Conservation (phyloP, 495 filamentous ascomycete genomes). For the Lineolata rhizophorae region DNA sequence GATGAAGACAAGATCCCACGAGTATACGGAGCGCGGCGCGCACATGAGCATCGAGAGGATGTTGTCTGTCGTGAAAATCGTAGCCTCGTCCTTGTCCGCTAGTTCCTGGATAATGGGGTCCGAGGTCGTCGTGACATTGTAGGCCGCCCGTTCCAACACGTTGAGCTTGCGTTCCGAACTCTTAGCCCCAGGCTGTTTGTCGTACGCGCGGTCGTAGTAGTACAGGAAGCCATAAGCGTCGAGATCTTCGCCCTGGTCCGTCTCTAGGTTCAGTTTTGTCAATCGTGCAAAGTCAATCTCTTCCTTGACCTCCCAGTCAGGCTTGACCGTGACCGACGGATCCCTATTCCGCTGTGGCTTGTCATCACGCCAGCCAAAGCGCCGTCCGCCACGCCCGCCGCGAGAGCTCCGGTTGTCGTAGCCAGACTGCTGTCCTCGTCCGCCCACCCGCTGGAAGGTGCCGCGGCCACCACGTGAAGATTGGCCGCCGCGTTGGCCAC, state of each 20-base stretch:
- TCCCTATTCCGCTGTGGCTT: slow-evolving; percentile 94
- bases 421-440: slow-evolving; percentile 35
- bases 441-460: slow-evolving; percentile 25
- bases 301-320: slow-evolving; percentile 87
- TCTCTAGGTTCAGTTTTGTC: slow-evolving; percentile 82
- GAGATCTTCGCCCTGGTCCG: slow-evolving; percentile 83
- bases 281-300: slow-evolving; percentile 96
- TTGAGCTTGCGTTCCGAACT: slow-evolving; percentile 65
- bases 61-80: slow-evolving; percentile 89
- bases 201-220: slow-evolving; percentile 89
- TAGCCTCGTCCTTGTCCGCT: slow-evolving; percentile 88
- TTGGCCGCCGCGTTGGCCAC: slow-evolving; percentile 34
- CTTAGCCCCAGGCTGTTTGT: slow-evolving; percentile 70
- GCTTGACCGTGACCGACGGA: slow-evolving; percentile 78
- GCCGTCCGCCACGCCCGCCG: slow-evolving; percentile 40
- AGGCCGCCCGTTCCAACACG: slow-evolving; percentile 76
- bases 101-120: slow-evolving; percentile 95
- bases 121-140: slow-evolving; percentile 90
- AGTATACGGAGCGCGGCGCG: slow-evolving; percentile 80
- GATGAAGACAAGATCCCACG: slow-evolving; percentile 89
- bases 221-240: slow-evolving; percentile 91
- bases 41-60: slow-evolving; percentile 99
- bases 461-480: slow-evolving; percentile 32
- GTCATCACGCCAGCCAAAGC: slow-evolving; percentile 98
- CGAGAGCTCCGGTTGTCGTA: slow-evolving; percentile 42